phyloP scores from a whole-genome alignment of 345 rosid genomes.

The Punica granatum region DNA sequence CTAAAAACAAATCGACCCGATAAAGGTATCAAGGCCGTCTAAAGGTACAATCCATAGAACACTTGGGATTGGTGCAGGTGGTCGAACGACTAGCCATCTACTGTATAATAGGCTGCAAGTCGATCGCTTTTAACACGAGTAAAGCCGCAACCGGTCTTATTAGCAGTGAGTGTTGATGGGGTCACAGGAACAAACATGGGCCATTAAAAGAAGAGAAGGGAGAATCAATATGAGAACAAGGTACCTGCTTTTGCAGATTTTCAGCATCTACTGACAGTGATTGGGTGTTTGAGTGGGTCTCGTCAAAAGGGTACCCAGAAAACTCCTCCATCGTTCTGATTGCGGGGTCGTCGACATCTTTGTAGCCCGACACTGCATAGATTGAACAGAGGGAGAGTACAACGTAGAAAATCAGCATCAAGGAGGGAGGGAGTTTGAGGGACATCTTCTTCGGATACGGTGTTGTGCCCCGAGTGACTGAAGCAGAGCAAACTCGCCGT shows the following conservation, averaged over 20 bases:
- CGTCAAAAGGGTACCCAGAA: slow-evolving; percentile 76
- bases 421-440: background rate
- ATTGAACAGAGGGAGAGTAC: slow-evolving; percentile 4
- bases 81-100: too few relatives aligned
- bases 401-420: slow-evolving; percentile 9
- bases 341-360: slow-evolving; percentile 41
- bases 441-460: slow-evolving; percentile 12
- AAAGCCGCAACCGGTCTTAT: too few relatives aligned
- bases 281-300: slow-evolving; percentile 35
- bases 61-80: too few relatives aligned
- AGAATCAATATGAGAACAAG: background rate
- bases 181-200: too few relatives aligned
- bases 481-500: too few relatives aligned
- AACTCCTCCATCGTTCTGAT: slow-evolving; percentile 70
- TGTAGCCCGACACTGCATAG: slow-evolving; percentile 28
- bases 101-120: too few relatives aligned
- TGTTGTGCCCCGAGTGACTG: slow-evolving; percentile 12
- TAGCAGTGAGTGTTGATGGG: too few relatives aligned
- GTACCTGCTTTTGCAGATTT: slow-evolving; percentile 61
- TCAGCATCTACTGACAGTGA: slow-evolving; percentile 51
- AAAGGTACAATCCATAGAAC: background rate
- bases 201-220: too few relatives aligned
- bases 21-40: background rate
- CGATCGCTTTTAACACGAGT: too few relatives aligned
- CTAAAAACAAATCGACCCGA: background rate